These are phyloP conservation scores for Vaccinium darrowii DNA, from an alignment of 148 eudicot species.

Conservation along the genomic window DNA sequence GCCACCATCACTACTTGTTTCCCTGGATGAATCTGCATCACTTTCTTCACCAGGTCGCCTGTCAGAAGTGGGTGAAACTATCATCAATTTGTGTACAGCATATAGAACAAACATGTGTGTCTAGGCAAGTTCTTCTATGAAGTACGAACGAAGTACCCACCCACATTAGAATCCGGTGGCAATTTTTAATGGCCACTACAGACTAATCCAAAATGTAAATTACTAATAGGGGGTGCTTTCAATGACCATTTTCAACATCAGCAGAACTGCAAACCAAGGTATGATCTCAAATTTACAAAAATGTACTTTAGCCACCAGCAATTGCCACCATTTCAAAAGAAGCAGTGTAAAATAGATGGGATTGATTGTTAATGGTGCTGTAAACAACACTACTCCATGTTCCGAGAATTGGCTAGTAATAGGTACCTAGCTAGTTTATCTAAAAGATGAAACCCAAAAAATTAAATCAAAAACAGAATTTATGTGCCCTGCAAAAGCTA, in stretches of 20 bases:
- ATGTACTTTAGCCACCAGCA: no score
- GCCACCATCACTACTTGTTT: constrained; percentile 70
- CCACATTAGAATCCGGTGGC: neutral
- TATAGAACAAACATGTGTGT: neutral
- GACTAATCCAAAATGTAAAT: no score
- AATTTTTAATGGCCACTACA: neutral
- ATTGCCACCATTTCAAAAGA: no score
- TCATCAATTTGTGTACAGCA: neutral
- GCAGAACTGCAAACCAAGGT: neutral
- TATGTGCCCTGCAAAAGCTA: neutral
- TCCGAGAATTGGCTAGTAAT: neutral
- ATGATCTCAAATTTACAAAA: neutral
- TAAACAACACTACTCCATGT: no score
- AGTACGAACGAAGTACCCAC: neutral
- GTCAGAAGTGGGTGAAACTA: constrained; percentile 19
- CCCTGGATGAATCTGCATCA: constrained; percentile 76
- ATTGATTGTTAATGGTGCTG: no score
- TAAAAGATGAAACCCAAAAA: no score
- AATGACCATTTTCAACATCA: neutral
- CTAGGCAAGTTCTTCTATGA: neutral
- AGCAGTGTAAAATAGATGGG: no score
- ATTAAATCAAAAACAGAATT: no score
- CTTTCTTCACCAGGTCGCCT: constrained; percentile 86
- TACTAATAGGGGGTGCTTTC: neutral
- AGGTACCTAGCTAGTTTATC: neutral